phyloP scores from a whole-genome alignment of 2,329 filamentous ascomycete species.

The Fusarium heterosporum region DNA sequence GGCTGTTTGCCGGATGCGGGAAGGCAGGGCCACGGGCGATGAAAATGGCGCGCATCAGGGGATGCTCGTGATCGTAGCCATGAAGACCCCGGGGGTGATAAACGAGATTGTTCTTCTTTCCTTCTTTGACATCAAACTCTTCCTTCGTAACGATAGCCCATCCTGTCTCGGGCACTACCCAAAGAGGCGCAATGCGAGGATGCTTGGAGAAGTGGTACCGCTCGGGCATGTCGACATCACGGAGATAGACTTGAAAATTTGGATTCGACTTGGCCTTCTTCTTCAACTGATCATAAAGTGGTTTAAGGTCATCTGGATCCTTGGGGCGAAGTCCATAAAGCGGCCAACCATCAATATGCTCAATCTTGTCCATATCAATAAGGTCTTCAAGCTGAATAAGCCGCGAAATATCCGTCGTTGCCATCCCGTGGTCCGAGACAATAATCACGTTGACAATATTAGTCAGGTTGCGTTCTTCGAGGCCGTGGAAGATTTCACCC shows the following conservation, averaged over 20 bases:
- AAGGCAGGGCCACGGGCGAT: conserved; percentile 93
- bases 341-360: conserved; percentile 94
- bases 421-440: conserved; percentile 99
- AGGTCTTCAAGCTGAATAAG: conserved; percentile 92
- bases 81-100: conserved; percentile 90
- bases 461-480: conserved; percentile 86
- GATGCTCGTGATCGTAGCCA: conserved; percentile 94
- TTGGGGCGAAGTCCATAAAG: conserved; percentile 89
- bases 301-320: conserved; percentile 71
- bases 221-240: conserved; percentile 88
- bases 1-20: conserved; percentile 83
- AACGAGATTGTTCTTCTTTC: conserved; percentile 69
- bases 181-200: conserved; percentile 89
- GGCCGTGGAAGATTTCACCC: conserved; percentile 76
- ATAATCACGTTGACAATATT: conserved; percentile 92
- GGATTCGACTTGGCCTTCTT: conserved; percentile 70
- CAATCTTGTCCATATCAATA: conserved; percentile 80
- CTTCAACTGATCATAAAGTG: conserved; percentile 72
- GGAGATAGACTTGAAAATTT: conserved; percentile 87
- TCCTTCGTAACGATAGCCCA: conserved; percentile 89
- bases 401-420: conserved; percentile 83
- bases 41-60: conserved; percentile 96
- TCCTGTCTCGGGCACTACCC: conserved; percentile 91
- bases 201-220: conserved; percentile 93
- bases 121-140: conserved; percentile 79